These are phyloP conservation scores for Saccharomyces cerevisiae DNA, from an alignment of 805 yeast species.

Conservation along the genomic window DNA sequence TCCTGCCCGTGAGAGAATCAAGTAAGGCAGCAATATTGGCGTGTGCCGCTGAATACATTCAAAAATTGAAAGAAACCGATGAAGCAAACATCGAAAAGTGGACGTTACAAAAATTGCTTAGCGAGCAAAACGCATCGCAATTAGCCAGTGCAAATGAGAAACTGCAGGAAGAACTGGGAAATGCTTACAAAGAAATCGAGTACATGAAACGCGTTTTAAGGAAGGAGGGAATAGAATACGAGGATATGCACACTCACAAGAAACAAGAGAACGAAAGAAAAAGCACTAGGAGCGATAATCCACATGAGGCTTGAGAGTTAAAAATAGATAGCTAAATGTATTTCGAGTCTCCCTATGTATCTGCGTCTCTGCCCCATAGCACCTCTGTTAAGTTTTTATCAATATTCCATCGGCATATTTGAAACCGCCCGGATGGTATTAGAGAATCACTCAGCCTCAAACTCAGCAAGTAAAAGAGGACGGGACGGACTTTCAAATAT, in stretches of 20 bases:
- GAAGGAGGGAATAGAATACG: conserved; percentile 8
- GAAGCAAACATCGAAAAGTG: conserved; percentile 85
- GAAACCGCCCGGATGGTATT: not conserved
- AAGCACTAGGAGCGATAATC: not conserved
- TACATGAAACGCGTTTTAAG: conserved; percentile 53
- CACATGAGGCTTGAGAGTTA: not conserved
- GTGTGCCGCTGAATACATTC: conserved; percentile 84
- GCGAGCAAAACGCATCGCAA: conserved; percentile 87
- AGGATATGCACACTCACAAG: not conserved
- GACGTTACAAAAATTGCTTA: conserved; percentile 85
- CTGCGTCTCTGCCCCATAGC: not conserved
- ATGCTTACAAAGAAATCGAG: conserved; percentile 88
- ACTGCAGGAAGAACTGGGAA: conserved; percentile 77
- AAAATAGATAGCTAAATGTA: not conserved
- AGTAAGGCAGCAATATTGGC: conserved; percentile 86
- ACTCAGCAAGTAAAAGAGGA: not conserved
- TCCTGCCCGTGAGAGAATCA: conserved; percentile 69
- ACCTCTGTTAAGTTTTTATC: not conserved
- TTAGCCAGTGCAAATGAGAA: conserved; percentile 79
- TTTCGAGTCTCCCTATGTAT: not conserved
- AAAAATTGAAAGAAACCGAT: conserved; percentile 83
- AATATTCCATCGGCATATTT: not conserved
- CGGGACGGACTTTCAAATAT: not conserved
- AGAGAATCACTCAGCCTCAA: not conserved
- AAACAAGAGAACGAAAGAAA: not conserved